Evolutionary conservation across 2,329 filamentous ascomycete species (phyloP), one percentile per base, ranked within the genome.

Genomic region (Westerdykella sp.): DNA sequence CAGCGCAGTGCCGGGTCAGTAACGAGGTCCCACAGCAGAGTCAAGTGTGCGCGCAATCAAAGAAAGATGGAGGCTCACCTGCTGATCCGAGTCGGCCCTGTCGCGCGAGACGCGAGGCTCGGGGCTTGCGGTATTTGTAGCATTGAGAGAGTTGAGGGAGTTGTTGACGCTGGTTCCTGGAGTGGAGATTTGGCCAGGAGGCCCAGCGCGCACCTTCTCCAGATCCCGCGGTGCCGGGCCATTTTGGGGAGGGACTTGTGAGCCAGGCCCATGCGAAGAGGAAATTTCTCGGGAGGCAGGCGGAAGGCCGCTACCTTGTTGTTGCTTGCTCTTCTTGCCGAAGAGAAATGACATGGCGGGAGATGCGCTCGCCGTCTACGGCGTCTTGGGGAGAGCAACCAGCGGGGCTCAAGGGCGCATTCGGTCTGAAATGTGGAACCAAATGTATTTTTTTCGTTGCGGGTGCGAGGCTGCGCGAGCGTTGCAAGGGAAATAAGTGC

Each of bases 131-230:
- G 76, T 75, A 59, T 44, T 59, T 10, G 69, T 77, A 34, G 78
- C 78, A 47, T 81, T 80, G 34, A 89, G 68, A 2, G 86, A 90
- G 63, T 82, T 85, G 50, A 91, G 63, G 2, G 75, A 77, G 54
- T 74, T 75, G 58, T 77, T 80, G 45, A 75, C 73, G 62, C 87
- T 91, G 47, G 83, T 82, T 11, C 83, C 86, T 5, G 87, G 84
- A 5, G 85, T 86, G 39, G 84, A 79, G 45, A 84, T 81, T 55
- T 79, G 70, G 3, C 66, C 55, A 37, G 51, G 55, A 18, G 55
- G 46, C 4, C 44, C 55, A n/a, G 44, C 52, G 18, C 43, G 41
- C 41, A 31, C 39, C 49, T 58, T 59, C 21, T 64, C 58, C 72
- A 75, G 41, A 70, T 72, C 59, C 73, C 54, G 54, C 16, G 32